phyloP scores from a whole-genome alignment of 2,329 filamentous ascomycete species.

The Xylariales sp. region DNA sequence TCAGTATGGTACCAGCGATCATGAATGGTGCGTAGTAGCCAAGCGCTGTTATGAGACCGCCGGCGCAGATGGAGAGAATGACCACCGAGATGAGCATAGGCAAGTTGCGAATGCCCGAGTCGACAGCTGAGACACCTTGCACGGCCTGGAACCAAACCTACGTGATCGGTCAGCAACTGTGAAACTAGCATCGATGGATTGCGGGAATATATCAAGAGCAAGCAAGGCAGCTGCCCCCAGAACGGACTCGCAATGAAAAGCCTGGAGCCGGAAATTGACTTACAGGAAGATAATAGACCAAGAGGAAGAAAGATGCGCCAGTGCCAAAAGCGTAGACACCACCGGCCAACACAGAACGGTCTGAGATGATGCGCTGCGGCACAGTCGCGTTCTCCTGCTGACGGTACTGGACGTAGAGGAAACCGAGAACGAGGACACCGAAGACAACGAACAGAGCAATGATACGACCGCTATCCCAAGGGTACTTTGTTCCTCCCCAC shows the following conservation, averaged over 20 bases:
- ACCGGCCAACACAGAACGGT: conserved; percentile 29
- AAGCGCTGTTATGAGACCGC: conserved; percentile 23
- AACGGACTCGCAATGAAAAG: too few relatives aligned
- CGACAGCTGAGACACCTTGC: conserved; percentile 27
- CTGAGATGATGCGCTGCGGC: conserved; percentile 32
- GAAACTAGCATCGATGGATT: too few relatives aligned
- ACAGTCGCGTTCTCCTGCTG: conserved; percentile 34
- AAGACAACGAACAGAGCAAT: conserved; percentile 29
- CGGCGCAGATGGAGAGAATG: conserved; percentile 21
- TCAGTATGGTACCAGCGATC: conserved; percentile 29
- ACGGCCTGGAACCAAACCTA: conserved; percentile 28
- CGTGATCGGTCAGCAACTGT: too few relatives aligned
- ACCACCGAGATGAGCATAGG: conserved; percentile 29
- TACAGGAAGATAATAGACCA: conserved; percentile 30
- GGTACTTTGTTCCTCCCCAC: conserved; percentile 35
- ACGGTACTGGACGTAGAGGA: conserved; percentile 30
- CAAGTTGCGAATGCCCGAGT: conserved; percentile 31
- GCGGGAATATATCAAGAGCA: too few relatives aligned
- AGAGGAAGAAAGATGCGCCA: conserved; percentile 25
- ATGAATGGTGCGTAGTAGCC: conserved; percentile 36
- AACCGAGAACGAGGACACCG: conserved; percentile 25
- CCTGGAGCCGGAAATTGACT: too few relatives aligned
- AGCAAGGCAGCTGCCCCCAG: too few relatives aligned
- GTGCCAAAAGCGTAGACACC: conserved; percentile 30
- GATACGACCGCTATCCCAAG: conserved; percentile 30